phyloP scores from a whole-genome alignment of 1,284 basidiomycete genomes.

The Ceratobasidium sp. region DNA sequence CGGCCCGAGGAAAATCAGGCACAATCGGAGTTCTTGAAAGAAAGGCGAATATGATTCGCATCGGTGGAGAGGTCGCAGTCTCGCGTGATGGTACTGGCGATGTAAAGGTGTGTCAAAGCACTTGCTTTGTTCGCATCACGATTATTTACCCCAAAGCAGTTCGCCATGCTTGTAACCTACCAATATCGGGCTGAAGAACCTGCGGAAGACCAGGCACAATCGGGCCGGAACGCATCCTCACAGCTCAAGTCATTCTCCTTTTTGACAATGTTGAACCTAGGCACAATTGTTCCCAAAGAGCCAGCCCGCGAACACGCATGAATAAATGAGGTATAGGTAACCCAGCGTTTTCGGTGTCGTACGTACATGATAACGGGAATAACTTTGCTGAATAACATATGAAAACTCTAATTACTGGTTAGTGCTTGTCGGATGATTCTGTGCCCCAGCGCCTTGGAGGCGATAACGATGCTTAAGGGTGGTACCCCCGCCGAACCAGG shows the following conservation, averaged over 20 bases:
- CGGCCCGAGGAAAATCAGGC: conserved; percentile 57
- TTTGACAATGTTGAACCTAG: conserved; percentile 82
- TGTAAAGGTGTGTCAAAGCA: conserved; percentile 67
- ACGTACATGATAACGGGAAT: not conserved
- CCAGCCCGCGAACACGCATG: not conserved
- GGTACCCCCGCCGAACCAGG: not conserved
- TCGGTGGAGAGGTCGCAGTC: conserved; percentile 84
- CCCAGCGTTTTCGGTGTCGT: not conserved
- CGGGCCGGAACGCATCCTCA: conserved; percentile 55
- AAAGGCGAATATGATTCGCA: conserved; percentile 85
- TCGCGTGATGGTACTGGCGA: conserved; percentile 77
- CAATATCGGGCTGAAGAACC: conserved; percentile 91
- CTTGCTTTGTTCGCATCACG: not conserved
- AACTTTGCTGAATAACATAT: not conserved
- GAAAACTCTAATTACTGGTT: not conserved
- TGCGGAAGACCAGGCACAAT: conserved; percentile 64
- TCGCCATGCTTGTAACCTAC: conserved; percentile 91
- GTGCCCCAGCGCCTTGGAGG: not conserved
- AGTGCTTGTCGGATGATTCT: not conserved
- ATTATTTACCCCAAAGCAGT: conserved; percentile 62
- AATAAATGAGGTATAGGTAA: not conserved
- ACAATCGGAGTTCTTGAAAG: conserved; percentile 85
- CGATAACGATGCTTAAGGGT: not conserved
- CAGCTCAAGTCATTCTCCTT: conserved; percentile 89
- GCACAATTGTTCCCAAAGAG: conserved; percentile 61